Evolutionary conservation across 345 rosid genomes (phyloP).

Genomic region (Corchorus olitorius): DNA sequence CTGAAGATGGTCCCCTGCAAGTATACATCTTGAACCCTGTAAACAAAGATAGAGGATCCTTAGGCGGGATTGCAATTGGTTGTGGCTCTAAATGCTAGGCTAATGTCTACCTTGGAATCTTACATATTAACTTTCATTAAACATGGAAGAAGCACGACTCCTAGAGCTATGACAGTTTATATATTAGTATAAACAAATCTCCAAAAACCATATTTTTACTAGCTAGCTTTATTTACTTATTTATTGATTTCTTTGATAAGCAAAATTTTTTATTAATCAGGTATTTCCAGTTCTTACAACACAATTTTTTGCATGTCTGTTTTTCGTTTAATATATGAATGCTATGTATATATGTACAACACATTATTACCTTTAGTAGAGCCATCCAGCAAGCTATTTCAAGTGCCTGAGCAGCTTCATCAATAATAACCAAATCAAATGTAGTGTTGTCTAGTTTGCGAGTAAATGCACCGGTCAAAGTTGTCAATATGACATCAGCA

Average conservation of each 20-base stretch:
- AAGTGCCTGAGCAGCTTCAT: slow-evolving; percentile 99
- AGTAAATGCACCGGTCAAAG: slow-evolving; percentile 87
- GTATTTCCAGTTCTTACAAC: neutral
- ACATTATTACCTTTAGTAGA: slow-evolving; percentile 61
- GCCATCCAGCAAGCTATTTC: slow-evolving; percentile 98
- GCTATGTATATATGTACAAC: neutral
- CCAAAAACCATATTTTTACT: neutral
- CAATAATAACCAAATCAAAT: slow-evolving; percentile 92
- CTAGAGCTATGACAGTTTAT: neutral
- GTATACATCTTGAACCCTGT: slow-evolving; percentile 90
- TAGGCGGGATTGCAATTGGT: neutral
- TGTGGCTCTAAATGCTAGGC: slow-evolving; percentile 7
- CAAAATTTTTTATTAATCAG: too few species aligned
- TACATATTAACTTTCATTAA: slow-evolving; percentile 6
- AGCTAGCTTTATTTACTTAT: too few species aligned
- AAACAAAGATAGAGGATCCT: slow-evolving; percentile 15
- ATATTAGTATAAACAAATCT: neutral
- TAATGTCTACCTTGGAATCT: neutral
- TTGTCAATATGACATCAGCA: slow-evolving; percentile 79
- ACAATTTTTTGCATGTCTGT: neutral
- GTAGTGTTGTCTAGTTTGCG: slow-evolving; percentile 66
- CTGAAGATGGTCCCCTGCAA: slow-evolving; percentile 96
- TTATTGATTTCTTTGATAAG: too few species aligned
- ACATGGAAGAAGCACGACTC: neutral
- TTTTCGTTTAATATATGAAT: neutral